Base-by-base conservation (phyloP, 768 basidiomycete species). In the Pleurotus djamor region DNA sequence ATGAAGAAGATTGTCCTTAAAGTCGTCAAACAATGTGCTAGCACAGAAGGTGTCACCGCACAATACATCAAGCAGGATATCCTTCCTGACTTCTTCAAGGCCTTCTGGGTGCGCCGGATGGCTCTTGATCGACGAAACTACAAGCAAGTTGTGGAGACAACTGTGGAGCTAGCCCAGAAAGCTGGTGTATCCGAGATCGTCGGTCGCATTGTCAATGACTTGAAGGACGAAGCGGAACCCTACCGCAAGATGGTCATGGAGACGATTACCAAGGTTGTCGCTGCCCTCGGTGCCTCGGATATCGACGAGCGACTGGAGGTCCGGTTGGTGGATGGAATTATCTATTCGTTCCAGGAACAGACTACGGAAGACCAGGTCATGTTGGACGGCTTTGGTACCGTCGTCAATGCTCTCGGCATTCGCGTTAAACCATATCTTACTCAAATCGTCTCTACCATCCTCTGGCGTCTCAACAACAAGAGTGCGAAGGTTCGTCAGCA, bases 191-290 rank as follows among this genome's bases (percentile, higher is more conserved):
- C 96, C 6, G 96, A 98, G 74, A 98, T 99, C 60, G 94, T 98
- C 28, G 92, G 94, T 10, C 76, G 89, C 59, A 77, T 92, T 59
- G 90, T 91, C 57, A 94, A 95, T 70, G 94, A 94, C 68, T 78
- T 97, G 63, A 97, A 96, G 79, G 89, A 92, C 67, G 90, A 91
- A 70, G 88, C 89, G 12, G 92, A 94, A 73, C 92, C 92, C 4
- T 94, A 93, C 75, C 80, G 95, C 64, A 98, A 98, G 83, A 99
- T 99, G 97, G 95, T 97, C 50, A 99, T 99, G 97, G 97, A 99
- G 77, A 98, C 97, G 0, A 97, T 98, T 65, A 98, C 94, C 17
- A 96, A 97, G 72, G 97, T 99, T 49, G 82, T 99, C 52, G 87
- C 89, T 13, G 91, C 89, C 5, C 85, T 96, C 1, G 96, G 97